Base-by-base conservation (phyloP, 768 basidiomycete genomes). In the Lentinus tigrinus region DNA sequence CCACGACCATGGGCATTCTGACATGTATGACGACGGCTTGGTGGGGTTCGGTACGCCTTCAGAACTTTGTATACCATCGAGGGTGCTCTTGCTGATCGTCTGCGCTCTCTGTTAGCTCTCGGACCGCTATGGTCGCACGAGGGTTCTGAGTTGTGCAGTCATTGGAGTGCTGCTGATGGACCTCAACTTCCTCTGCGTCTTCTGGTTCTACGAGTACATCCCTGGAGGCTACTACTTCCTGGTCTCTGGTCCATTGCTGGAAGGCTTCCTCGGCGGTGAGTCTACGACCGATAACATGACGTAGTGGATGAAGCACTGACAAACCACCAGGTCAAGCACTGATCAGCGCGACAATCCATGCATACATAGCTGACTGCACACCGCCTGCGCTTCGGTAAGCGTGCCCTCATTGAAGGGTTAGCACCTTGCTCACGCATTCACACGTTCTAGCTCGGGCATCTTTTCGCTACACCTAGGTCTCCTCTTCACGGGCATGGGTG, bases 151-250 rank as follows among this genome's bases (percentile, higher is more conserved):
- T 8, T 72, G 89, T n/a, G 77, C 83, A 4, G 66, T 84, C 19
- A 52, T 83, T 2, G 91, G 91, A 14, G 67, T 87, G 11, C 71
- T 93, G 9, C 47, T 85, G 40, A 79, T 77, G 58, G 89, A 94
- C 59, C 65, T 84, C 38, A 85, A 75, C 60, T 85, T 93, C 63
- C 78, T 95, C 49, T 64, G 88, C 40, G 88, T 91, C 5, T 76
- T 83, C 19, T 74, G 73, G 27, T 87, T 79, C 66, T 81, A 83
- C 37, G 74, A 82, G 52, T 64, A 72, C 6, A 74, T 92, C 4
- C 93, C 93, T 1, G 91, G 89, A 1, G 89, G 90, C 6, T 95
- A 94, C 70, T 88, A 89, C 81, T 87, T 91, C 67, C 74, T 93
- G 24, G 58, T 93, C 13, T 56, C 88, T 19, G 85, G 87, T 1